These are phyloP conservation scores for Sideroxylon spinosum DNA, from an alignment of 179 eudicot genomes.

Conservation along the genomic window DNA sequence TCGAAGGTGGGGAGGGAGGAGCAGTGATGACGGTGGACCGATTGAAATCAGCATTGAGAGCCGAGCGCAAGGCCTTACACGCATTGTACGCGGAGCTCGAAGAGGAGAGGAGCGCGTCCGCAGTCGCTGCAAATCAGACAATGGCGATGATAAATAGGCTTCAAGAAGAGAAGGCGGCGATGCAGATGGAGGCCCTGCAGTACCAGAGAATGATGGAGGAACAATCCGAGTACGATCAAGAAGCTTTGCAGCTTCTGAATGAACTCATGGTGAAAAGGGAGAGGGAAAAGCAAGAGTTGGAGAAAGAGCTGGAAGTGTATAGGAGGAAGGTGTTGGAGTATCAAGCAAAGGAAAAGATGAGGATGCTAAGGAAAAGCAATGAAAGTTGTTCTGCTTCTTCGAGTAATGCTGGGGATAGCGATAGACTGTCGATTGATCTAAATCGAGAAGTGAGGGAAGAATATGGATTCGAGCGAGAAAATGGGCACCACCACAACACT, in stretches of 20 bases:
- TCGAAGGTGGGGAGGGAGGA: slow-evolving; percentile 30
- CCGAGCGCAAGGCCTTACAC: slow-evolving; percentile 43
- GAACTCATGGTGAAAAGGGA: slow-evolving; percentile 74
- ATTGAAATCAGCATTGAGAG: slow-evolving; percentile 42
- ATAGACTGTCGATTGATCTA: slow-evolving; percentile 32
- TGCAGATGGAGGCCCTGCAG: slow-evolving; percentile 92
- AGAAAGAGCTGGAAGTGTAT: slow-evolving; percentile 59
- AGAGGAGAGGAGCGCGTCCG: slow-evolving; percentile 87
- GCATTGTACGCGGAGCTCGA: slow-evolving; percentile 62
- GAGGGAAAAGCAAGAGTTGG: slow-evolving; percentile 74
- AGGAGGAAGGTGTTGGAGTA: slow-evolving; percentile 58
- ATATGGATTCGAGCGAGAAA: slow-evolving; percentile 26
- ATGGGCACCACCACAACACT: slow-evolving; percentile 36
- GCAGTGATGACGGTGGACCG: slow-evolving; percentile 32
- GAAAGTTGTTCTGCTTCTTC: slow-evolving; percentile 34
- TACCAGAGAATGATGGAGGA: slow-evolving; percentile 96
- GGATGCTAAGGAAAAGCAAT: slow-evolving; percentile 25
- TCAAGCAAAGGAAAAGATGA: slow-evolving; percentile 43
- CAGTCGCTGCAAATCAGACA: slow-evolving; percentile 77
- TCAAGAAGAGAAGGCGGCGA: slow-evolving; percentile 87
- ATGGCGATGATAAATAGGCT: slow-evolving; percentile 93
- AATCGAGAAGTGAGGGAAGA: slow-evolving; percentile 36
- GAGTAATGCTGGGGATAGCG: slow-evolving; percentile 39
- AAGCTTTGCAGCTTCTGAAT: slow-evolving; percentile 67
- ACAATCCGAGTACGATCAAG: slow-evolving; percentile 73